Conservation (phyloP, 2,329 filamentous ascomycete species). For the Xylaria sp. region DNA sequence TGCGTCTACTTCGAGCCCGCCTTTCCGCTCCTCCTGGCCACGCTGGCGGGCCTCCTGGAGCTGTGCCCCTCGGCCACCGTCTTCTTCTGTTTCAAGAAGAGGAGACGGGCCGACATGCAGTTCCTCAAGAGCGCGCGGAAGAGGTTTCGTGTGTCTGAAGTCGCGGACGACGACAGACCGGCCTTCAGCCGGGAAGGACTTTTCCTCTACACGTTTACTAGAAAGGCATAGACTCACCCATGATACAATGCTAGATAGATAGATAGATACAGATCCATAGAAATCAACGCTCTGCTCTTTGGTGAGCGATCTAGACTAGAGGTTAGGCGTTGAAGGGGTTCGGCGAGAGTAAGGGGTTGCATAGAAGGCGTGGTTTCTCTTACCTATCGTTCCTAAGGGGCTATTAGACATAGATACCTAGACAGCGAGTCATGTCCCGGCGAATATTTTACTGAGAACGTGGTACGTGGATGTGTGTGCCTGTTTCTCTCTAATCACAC, state of each 20-base stretch:
- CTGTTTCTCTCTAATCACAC: background rate
- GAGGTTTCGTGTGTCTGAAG: constrained; percentile 63
- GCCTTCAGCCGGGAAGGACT: constrained; percentile 60
- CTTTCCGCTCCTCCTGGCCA: constrained; percentile 83
- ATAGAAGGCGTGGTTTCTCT: background rate
- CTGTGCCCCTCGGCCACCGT: constrained; percentile 67
- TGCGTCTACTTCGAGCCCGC: constrained; percentile 98
- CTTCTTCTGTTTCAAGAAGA: constrained; percentile 93
- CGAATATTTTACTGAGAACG: no score
- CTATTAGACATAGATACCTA: background rate
- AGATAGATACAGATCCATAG: background rate
- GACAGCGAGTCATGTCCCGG: no score
- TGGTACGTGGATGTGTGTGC: no score
- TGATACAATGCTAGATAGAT: background rate
- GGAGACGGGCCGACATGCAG: constrained; percentile 77
- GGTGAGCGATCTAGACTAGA: background rate
- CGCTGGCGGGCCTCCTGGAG: constrained; percentile 72
- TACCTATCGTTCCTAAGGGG: background rate
- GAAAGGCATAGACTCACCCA: background rate
- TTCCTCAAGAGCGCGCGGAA: constrained; percentile 74
- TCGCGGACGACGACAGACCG: constrained; percentile 62
- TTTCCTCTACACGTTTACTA: constrained; percentile 61
- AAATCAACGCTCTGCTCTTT: background rate
- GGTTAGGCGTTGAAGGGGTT: background rate
- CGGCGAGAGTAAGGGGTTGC: background rate